A percentile compares a stretch with the other conserved stretches of the same genome.
These are phyloP conservation scores for Kwoniella shandongensis DNA, from an alignment of 768 basidiomycete species.

Conservation along the genomic window DNA sequence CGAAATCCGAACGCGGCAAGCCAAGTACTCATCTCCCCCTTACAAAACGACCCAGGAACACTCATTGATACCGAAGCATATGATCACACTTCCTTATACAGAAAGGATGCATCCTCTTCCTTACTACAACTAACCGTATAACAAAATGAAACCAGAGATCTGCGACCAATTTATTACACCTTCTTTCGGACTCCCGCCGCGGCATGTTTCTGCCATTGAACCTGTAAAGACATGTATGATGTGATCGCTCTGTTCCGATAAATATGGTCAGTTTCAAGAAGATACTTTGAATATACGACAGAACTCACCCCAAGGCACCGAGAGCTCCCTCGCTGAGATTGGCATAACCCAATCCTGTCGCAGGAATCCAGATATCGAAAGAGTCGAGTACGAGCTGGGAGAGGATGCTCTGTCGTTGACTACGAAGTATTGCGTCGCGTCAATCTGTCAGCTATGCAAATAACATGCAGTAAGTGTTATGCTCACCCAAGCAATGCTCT, in stretches of 20 bases:
- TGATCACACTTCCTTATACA: too few species aligned
- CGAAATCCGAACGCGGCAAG: too few species aligned
- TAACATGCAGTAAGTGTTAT: neutral
- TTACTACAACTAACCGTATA: too few species aligned
- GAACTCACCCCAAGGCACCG: slow-evolving; percentile 83
- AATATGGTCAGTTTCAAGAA: slow-evolving; percentile 1
- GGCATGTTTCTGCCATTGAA: slow-evolving; percentile 47
- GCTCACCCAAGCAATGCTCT: slow-evolving; percentile 58
- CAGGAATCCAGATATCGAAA: slow-evolving; percentile 87
- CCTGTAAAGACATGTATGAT: slow-evolving; percentile 50
- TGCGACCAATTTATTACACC: neutral
- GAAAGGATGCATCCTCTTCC: too few species aligned
- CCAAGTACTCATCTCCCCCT: neutral
- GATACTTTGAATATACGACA: too few species aligned
- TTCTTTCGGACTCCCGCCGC: slow-evolving; percentile 29
- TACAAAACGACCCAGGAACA: too few species aligned
- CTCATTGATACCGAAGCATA: too few species aligned
- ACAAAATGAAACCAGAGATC: neutral
- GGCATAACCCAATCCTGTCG: slow-evolving; percentile 72
- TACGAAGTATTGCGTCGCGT: slow-evolving; percentile 4
- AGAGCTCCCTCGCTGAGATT: slow-evolving; percentile 79
- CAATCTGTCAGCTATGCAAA: neutral
- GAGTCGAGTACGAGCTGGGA: slow-evolving; percentile 81
- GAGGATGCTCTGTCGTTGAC: slow-evolving; percentile 64
- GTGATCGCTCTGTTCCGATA: slow-evolving; percentile 39